These are phyloP conservation scores for Mortierella alpina DNA, from an alignment of 192 early-diverging fungal genomes.

Conservation along the genomic window DNA sequence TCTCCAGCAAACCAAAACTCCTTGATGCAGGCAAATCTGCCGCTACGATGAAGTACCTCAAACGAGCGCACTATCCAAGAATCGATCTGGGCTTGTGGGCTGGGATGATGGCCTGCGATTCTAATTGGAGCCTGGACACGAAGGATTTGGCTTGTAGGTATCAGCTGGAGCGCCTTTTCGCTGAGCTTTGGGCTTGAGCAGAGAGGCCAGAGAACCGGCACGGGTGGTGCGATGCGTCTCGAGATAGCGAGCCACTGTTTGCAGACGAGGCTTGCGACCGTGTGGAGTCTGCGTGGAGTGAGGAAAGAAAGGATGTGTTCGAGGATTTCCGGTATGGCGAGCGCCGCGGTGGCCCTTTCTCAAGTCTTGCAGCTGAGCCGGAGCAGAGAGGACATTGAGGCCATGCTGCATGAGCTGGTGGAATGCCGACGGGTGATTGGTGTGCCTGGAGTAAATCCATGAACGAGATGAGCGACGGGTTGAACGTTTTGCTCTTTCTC, in stretches of 20 bases:
- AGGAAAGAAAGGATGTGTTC: conserved; percentile 1
- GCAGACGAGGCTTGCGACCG: conserved; percentile 1
- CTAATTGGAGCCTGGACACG: neutral
- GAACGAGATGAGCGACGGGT: too few relatives aligned
- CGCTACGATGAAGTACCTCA: too few relatives aligned
- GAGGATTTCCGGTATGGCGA: conserved; percentile 7
- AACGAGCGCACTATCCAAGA: too few relatives aligned
- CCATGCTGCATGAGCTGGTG: neutral
- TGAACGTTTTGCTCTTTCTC: too few relatives aligned
- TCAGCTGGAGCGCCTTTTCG: neutral
- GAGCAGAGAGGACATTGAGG: neutral
- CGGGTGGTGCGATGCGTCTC: too few relatives aligned
- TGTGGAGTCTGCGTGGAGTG: neutral
- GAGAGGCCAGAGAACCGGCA: neutral
- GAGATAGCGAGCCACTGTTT: neutral
- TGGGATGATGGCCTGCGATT: neutral
- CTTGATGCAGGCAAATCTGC: too few relatives aligned
- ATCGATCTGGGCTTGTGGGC: neutral
- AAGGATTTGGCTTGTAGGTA: neutral
- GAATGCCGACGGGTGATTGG: neutral
- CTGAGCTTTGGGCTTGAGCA: too few relatives aligned
- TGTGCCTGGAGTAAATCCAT: too few relatives aligned
- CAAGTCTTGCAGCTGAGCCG: neutral
- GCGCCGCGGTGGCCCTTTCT: neutral
- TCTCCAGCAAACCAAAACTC: too few relatives aligned